Base-by-base conservation (phyloP, 352 stramenopile genomes). In the Pythium sp. region DNA sequence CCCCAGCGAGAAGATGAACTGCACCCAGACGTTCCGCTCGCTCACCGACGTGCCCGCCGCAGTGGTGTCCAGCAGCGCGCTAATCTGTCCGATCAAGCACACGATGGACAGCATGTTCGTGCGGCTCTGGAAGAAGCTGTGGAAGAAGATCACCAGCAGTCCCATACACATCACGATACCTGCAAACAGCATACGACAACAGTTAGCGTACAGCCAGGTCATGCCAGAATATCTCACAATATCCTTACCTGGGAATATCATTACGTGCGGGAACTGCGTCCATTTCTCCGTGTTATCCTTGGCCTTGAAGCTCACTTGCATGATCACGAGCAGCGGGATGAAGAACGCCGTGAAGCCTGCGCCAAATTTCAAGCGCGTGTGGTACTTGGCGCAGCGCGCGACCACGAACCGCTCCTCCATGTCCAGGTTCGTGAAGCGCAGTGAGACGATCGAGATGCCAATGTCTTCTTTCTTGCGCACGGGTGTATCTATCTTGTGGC, bases 1-100 rank as follows among this genome's bases (percentile, higher is more conserved):
- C 14, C 87, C 87, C 0, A 93, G 69, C 36, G 86, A 91, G 67
- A 94, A 93, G 68, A 94, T 91, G 68, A 94, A 94, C 64, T 95
- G 86, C 46, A 94, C 87, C 84, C 86, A 94, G 56, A 93, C 84
- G 59, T 95, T 95, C 14, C 83, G 74, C 67, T 95, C 84, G 43
- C 78, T 92, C 46, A 95, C 87, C 22, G 80, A 80, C 7, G 82
- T 92, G 3, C 81, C 87, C 2, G 82, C 86, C 2, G 84, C 83
- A 1, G 84, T 94, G 12, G 84, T 93, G 72, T 93, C 87, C 0
- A 93, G 72, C 12, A 94, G 51, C 1, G 86, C 86, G 65, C 81
- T 90, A 55, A 94, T 76, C 64, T 95, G 87, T 0, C 83, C 82
- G 28, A 94, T 70, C 5, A 93, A 64, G 65, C 87, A 95, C 2